These are phyloP conservation scores for Pyrus hybrid DNA, from an alignment of 331 rosid genomes.

Conservation along the genomic window DNA sequence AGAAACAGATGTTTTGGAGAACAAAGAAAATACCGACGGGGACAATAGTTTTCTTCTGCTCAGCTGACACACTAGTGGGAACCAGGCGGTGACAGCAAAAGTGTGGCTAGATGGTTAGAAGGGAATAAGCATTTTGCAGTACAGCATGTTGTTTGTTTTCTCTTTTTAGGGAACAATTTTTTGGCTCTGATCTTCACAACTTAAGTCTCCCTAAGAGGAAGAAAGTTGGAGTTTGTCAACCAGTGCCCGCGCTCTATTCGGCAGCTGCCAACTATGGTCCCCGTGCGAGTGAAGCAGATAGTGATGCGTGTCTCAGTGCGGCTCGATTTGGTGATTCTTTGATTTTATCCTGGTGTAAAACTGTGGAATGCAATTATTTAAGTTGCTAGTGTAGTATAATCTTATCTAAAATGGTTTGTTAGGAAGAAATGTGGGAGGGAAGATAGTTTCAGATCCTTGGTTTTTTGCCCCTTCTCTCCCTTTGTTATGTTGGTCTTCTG, in stretches of 20 bases:
- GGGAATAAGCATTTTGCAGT: conserved; percentile 17
- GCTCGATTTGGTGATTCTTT: conserved; percentile 56
- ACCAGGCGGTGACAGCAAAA: conserved; percentile 17
- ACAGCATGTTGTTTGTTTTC: conserved; percentile 29
- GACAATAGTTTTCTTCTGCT: conserved; percentile 22
- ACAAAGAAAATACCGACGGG: conserved; percentile 6
- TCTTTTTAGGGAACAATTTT: conserved; percentile 20
- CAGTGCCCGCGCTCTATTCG: conserved; percentile 22
- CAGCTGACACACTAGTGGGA: conserved; percentile 17
- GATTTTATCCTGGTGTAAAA: conserved; percentile 37
- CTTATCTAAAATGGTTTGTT: conserved; percentile 16
- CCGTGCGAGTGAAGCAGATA: conserved; percentile 12
- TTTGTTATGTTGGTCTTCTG: conserved; percentile 10
- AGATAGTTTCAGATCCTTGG: conserved; percentile 10
- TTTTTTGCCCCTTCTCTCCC: neutral
- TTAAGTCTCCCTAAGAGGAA: conserved; percentile 9
- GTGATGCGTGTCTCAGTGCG: conserved; percentile 13
- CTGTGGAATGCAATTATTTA: conserved; percentile 1
- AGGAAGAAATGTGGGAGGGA: conserved; percentile 33
- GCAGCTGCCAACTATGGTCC: conserved; percentile 26
- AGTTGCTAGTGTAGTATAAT: conserved; percentile 47
- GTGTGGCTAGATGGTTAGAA: conserved; percentile 25
- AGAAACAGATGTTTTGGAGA: conserved; percentile 21
- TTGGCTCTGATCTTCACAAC: conserved; percentile 12
- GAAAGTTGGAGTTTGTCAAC: conserved; percentile 17